A percentile compares a stretch with the other conserved stretches of the same genome.
These are phyloP conservation scores for Naganishia vishniacii DNA, from an alignment of 768 basidiomycete genomes.

Conservation along the genomic window DNA sequence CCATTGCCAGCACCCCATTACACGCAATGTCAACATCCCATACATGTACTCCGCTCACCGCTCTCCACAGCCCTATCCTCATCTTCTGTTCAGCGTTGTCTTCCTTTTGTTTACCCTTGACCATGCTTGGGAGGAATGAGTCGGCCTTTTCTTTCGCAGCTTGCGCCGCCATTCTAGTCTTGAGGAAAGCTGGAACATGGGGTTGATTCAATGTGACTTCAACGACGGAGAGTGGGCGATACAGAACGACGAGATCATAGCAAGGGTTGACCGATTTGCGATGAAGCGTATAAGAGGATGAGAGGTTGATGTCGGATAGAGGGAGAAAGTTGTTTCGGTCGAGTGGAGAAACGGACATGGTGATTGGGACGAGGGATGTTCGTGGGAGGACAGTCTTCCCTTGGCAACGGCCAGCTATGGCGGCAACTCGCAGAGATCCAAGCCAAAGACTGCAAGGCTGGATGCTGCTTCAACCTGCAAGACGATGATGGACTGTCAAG, in stretches of 20 bases:
- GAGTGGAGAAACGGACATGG: background rate
- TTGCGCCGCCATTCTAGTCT: constrained; percentile 8
- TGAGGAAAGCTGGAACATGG: constrained; percentile 9
- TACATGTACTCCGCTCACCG: constrained; percentile 2
- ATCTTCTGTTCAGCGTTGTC: constrained; percentile 12
- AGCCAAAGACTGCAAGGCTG: too few species aligned
- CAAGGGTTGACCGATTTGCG: constrained; percentile 12
- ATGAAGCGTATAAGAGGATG: constrained; percentile 4
- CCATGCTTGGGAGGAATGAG: constrained; percentile 12
- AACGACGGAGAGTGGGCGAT: background rate
- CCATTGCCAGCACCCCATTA: background rate
- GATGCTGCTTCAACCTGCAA: background rate
- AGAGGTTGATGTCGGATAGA: constrained; percentile 11
- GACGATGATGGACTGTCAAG: too few species aligned
- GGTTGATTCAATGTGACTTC: constrained; percentile 4
- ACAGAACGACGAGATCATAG: constrained; percentile 14
- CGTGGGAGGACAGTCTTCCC: too few species aligned
- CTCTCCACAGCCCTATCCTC: constrained; percentile 9
- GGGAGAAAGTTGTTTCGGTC: constrained; percentile 2
- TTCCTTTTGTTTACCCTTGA: constrained; percentile 15
- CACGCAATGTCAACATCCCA: constrained; percentile 1
- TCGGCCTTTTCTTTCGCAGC: constrained; percentile 13
- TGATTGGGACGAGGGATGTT: background rate
- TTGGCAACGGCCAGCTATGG: too few species aligned
- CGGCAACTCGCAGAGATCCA: too few species aligned